Base-by-base conservation (phyloP, 306 rosid species). In the Rubus idaeus region DNA sequence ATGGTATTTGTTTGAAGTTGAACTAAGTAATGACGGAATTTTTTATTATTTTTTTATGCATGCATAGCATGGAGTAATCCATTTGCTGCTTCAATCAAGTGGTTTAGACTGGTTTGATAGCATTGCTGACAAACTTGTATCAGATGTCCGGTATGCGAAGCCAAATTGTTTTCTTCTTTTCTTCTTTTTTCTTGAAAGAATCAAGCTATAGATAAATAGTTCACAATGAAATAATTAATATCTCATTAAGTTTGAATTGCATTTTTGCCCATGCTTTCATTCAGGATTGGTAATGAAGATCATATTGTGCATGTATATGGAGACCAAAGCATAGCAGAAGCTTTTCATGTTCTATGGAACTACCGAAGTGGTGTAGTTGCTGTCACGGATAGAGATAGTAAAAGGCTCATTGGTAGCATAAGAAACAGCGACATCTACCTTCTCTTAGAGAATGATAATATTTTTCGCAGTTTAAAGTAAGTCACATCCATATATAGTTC, bases 81-180 rank as follows among this genome's bases (percentile, higher is more conserved):
- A 81, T 49, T 66, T 81, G 68, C 94, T 92, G 70, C 91, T 90
- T 83, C 84, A 86, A 81, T 92, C 93, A 61, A 83, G 84, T 41
- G 89, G 89, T 20, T 84, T 88, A 44, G 89, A 87, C 75, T 87
- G 89, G 96, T 86, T 90, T 69, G 91, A 87, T 78, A 68, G 9
- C 78, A 75, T 90, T 70, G 92, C 88, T 50, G 76, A 84, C 83
- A 86, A 87, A 81, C 71, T 66, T 6, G 47, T 90, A 65, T 79
- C 91, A 65, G 81, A 84, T 23, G 62, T 86, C 61, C 66, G 88
- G 96, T 92, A 88, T 37, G 52, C 9, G n/a, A 61, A 37, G 50
- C n/a, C 21, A 52, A 37, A 10, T 50, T 47, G 21, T 70, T 26
- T 10, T 30, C 11, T 70, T 26, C 2, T 4, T 17, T 10, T 71